Conservation (phyloP, 345 rosid species). For the Leavenworthia alabamica region DNA sequence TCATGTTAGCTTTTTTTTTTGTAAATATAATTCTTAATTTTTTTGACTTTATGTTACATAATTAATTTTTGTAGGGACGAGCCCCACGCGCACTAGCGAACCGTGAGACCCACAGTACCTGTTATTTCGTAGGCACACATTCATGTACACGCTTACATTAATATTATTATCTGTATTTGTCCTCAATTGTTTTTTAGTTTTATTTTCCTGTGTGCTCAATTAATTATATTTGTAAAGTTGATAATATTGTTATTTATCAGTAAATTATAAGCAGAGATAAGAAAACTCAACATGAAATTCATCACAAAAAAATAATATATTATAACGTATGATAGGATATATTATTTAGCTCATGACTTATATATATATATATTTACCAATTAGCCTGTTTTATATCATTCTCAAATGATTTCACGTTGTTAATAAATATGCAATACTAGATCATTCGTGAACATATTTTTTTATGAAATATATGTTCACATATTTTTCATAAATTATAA, state of each 20-base stretch:
- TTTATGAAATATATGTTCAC: neutral
- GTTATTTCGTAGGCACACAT: slow-evolving; percentile 26
- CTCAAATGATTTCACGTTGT: neutral
- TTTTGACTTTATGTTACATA: neutral
- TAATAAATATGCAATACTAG: neutral
- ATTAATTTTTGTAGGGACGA: slow-evolving; percentile 28
- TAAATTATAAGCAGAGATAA: too few relatives aligned
- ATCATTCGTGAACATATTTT: neutral
- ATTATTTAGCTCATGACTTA: slow-evolving; percentile 9
- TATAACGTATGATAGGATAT: neutral
- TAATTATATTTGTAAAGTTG: neutral
- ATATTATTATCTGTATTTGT: slow-evolving; percentile 33
- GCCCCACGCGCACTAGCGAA: slow-evolving; percentile 32
- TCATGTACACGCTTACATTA: slow-evolving; percentile 32
- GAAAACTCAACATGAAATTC: neutral
- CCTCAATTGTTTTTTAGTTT: slow-evolving; percentile 26
- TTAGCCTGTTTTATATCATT: neutral
- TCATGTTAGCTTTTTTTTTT: too few relatives aligned
- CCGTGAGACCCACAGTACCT: slow-evolving; percentile 36
- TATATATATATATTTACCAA: too few relatives aligned
- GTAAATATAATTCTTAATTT: neutral
- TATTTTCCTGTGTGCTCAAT: neutral
- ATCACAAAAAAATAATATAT: neutral
- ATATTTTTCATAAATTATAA: neutral
- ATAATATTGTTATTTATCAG: neutral